phyloP scores from a whole-genome alignment of 2,329 filamentous ascomycete genomes.

The Gnomoniopsis sp. region DNA sequence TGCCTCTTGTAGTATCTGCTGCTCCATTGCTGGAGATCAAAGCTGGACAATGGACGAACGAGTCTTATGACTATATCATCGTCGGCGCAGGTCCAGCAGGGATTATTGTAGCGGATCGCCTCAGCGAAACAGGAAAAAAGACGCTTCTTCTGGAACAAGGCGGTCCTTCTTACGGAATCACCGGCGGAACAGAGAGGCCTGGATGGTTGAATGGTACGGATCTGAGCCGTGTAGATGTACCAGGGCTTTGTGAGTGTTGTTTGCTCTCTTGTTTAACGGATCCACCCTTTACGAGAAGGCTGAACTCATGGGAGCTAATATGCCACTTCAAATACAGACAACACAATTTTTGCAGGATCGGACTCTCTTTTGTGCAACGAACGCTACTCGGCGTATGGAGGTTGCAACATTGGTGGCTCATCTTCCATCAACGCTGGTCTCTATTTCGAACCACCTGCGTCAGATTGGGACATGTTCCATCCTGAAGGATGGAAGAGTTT shows the following conservation, averaged over 20 bases:
- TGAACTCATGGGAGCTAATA: no score
- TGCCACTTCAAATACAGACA: constrained; percentile 28
- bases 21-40: no score
- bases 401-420: constrained; percentile 49
- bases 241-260: constrained; percentile 55
- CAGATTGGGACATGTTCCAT: constrained; percentile 68
- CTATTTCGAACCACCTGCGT: constrained; percentile 50
- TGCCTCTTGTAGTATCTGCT: no score
- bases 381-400: constrained; percentile 40
- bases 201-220: constrained; percentile 55
- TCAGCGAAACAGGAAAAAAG: constrained; percentile 57
- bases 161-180: constrained; percentile 54
- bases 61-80: constrained; percentile 57
- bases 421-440: constrained; percentile 53
- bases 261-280: no score
- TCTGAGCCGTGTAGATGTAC: constrained; percentile 62
- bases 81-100: constrained; percentile 59
- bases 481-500: constrained; percentile 66
- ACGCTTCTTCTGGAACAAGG: constrained; percentile 56
- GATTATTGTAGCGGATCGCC: constrained; percentile 54
- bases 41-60: constrained; percentile 3
- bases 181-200: constrained; percentile 55
- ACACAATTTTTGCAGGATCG: constrained; percentile 43
- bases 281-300: no score
- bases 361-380: constrained; percentile 37